Base-by-base conservation (phyloP, 257 asterid species). In the Solanum microdontum region DNA sequence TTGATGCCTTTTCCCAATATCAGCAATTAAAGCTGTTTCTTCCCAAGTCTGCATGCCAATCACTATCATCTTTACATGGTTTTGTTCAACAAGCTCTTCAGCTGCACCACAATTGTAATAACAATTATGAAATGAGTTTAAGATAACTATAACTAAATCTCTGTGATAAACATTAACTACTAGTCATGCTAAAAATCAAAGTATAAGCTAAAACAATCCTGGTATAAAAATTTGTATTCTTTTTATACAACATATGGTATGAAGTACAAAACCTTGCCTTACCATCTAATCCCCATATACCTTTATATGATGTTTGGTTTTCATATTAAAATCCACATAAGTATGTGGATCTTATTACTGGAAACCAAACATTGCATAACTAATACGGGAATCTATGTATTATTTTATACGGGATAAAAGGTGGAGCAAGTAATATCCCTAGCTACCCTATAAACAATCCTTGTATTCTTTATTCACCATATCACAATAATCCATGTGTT, bases 1-100 rank as follows among this genome's bases (percentile, higher is more conserved):
- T 73, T 90, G 88, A 36, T 70, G 87, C 87, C 75, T 85, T n/a
- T 86, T 87, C 58, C 91, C 92, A 69, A 90, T 87, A 64, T 88
- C 89, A 34, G 94, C 93, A 43, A 91, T 88, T 83, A 91, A 85
- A 87, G 89, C 90, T 26, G 92, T 88, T 88, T 92, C 93, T 73
- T 91, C 93, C 92, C 92, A 92, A 28, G 90, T 88, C 55, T 84
- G 68, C 75, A 87, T 86, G 30, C 93, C 93, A 68, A 89, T 15
- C 9, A 77, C 68, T 68, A 92, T 91, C 37, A 87, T 88, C 39
- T 87, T 87, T 51, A 86, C 93, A 48, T 88, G 72, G 0, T 91
- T 83, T 80, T 70, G 48, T 43, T 72, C 79, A 69, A 91, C 72
- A 48, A 92, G 87, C n/a, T 88, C 89, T 85, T 91, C 88, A 37